phyloP scores from a whole-genome alignment of 805 yeast species.

The Candida pseudofarinosa region DNA sequence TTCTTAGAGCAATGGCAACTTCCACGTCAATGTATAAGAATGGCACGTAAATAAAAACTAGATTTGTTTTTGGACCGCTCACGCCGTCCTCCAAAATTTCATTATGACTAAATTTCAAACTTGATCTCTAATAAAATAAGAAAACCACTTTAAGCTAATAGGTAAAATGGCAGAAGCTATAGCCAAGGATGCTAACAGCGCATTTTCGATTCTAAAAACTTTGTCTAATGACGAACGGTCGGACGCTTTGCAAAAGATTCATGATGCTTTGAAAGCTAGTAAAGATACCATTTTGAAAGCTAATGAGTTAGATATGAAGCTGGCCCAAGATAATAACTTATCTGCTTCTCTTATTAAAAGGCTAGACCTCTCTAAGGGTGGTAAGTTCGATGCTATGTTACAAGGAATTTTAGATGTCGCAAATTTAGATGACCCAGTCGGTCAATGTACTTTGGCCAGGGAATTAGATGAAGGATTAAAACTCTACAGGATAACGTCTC shows the following conservation, averaged over 20 bases:
- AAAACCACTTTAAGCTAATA: not conserved
- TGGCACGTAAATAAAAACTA: not conserved
- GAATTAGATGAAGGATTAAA: conserved; percentile 87
- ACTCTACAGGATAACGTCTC: conserved; percentile 80
- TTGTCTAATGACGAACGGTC: conserved; percentile 71
- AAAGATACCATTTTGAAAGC: conserved; percentile 67
- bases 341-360: conserved; percentile 75
- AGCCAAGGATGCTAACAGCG: conserved; percentile 76
- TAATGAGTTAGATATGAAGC: conserved; percentile 69
- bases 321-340: conserved; percentile 58
- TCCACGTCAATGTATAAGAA: not conserved
- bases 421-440: conserved; percentile 83
- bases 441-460: conserved; percentile 78
- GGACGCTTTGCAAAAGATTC: conserved; percentile 64
- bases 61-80: not conserved
- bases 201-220: conserved; percentile 81
- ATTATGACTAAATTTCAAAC: not conserved
- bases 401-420: conserved; percentile 94
- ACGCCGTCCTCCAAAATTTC: conserved; percentile 1
- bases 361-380: conserved; percentile 74
- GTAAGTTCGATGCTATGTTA: conserved; percentile 88
- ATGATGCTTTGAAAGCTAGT: conserved; percentile 57
- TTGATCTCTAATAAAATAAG: not conserved
- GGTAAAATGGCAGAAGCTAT: conserved; percentile 59
- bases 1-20: not conserved